Evolutionary conservation across 495 filamentous ascomycete species (phyloP), one percentile per base, ranked within the genome.

Genomic region (Lepraria neglecta): DNA sequence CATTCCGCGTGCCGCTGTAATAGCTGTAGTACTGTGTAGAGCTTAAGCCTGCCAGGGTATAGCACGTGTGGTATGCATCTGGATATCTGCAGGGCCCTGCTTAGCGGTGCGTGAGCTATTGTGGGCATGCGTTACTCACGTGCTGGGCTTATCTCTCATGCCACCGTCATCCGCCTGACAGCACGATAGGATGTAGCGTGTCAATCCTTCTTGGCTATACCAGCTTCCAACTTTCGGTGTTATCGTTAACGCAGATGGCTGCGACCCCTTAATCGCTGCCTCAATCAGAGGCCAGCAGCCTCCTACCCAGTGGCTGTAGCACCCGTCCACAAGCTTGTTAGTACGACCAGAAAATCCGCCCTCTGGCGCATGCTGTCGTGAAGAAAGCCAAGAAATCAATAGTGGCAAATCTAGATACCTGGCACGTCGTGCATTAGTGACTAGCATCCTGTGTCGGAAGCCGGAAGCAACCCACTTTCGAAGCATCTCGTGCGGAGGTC

Each of bases 271-370:
- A 43, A 92, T 73, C 52, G 84, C 86, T n/a, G 89, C 91, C 70
- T 96, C 87, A 60, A 97, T 73, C 62, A 98, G 72, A 43, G 92
- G 85, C 86, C 91, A 98, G 72, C 92, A 97, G 33, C 86, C 88
- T 6, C 95, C 94, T 11, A 96, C 88, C 94, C 94, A 98, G 68
- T 95, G 91, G 72, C 88, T 92, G 74, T 98, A 97, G 72, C 94
- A 98, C 53, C 92, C 94, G 73, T 98, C 94, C 27, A 97, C 92
- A 9, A 98, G 79, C 74, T 98, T 98, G 75, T 97, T 97, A n/a
- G 94, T 96, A 64, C 94, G 83, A 61, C 94, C 94, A 17, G 88
- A 83, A 67, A 92, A 88, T 14, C 94, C 94, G 45, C 91, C 95
- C 73, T 97, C 94, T 4, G 94, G 95, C 10, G 82, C 84, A 75